Evolutionary conservation across 306 rosid species (phyloP).

Genomic region (Cicer bijugum): DNA sequence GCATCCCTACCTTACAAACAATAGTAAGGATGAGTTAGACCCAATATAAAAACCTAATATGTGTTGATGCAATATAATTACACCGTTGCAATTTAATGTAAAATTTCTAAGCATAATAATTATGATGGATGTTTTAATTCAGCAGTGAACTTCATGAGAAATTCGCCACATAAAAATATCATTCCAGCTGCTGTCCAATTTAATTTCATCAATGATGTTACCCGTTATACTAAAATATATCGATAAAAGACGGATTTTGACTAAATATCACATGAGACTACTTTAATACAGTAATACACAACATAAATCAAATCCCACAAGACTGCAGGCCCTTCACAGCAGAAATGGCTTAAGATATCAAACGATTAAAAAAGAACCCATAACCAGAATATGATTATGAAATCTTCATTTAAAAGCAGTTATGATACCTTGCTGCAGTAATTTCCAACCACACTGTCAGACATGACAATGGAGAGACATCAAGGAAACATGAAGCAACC

Average conservation of each 20-base stretch:
- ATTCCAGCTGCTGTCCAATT: conserved; percentile 18
- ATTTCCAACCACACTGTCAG: conserved; percentile 94
- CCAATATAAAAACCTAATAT: neutral
- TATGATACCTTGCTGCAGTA: conserved; percentile 87
- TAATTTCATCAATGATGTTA: conserved; percentile 7
- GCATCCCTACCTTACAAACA: no score
- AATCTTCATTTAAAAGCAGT: conserved; percentile 42
- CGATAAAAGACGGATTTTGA: conserved; percentile 23
- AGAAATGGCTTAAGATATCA: conserved; percentile 20
- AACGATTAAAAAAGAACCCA: conserved; percentile 13
- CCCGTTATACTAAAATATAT: conserved; percentile 22
- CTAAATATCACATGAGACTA: conserved; percentile 21
- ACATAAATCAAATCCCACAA: conserved; percentile 1
- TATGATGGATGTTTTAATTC: conserved; percentile 23
- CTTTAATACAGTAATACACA: neutral
- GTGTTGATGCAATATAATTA: neutral
- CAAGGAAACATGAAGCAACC: conserved; percentile 93
- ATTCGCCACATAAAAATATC: conserved; percentile 19
- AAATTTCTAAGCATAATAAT: neutral
- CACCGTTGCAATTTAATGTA: conserved; percentile 6
- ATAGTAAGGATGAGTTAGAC: no score
- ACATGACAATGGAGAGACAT: conserved; percentile 88
- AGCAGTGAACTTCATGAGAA: conserved; percentile 5
- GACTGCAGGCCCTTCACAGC: conserved; percentile 25
- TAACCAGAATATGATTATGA: conserved; percentile 39